Base-by-base conservation (phyloP, 2,329 filamentous ascomycete species). In the Tolypocladium album region DNA sequence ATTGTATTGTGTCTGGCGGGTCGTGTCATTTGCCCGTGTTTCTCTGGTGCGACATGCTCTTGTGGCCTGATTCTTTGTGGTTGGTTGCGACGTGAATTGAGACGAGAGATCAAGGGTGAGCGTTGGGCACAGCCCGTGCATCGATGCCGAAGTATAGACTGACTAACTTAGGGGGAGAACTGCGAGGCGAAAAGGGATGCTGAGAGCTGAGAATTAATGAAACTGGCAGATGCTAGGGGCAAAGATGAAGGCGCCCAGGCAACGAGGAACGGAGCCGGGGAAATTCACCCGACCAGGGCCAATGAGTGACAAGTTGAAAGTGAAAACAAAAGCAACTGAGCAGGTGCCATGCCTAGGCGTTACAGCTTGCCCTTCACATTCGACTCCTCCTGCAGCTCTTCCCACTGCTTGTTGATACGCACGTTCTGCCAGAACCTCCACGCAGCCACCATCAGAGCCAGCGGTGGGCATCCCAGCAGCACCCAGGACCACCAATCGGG, bases 401-500 rank as follows among this genome's bases (percentile, higher is more conserved):
- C 82, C 92, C 92, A 96, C 61, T 78, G 77, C 71, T 78, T 82
- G 74, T 90, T 89, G 65, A 87, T 85, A 67, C 78, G 80, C 69
- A 83, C 80, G 74, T 92, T 94, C 69, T 85, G 79, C 76, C 86
- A 86, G 70, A 90, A 84, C 66, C 83, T 87, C 86, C 87, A 92
- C 36, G 84, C 74, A 0, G 86, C 90, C 60, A 86, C 81, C 13
- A 81, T 75, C 24, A 86, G 81, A 1, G 88, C 92, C 64, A 95
- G 68, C 47, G 92, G 91, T 64, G 93, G 93, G 69, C 82, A 88
- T 45, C 87, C 74, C 64, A 86, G 75, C 63, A 87, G 70, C 64
- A 88, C 61, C 82, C 84, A 88, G n/a, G 85, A 85, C 93, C 94
- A 97, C 90, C 91, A 95, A 63, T 77, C 74, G 8, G 90, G 90